Percentiles rank a stretch among this genome's conserved stretches.
phyloP scores from a whole-genome alignment of 2,329 filamentous ascomycete genomes.

The Colletotrichum magnum region DNA sequence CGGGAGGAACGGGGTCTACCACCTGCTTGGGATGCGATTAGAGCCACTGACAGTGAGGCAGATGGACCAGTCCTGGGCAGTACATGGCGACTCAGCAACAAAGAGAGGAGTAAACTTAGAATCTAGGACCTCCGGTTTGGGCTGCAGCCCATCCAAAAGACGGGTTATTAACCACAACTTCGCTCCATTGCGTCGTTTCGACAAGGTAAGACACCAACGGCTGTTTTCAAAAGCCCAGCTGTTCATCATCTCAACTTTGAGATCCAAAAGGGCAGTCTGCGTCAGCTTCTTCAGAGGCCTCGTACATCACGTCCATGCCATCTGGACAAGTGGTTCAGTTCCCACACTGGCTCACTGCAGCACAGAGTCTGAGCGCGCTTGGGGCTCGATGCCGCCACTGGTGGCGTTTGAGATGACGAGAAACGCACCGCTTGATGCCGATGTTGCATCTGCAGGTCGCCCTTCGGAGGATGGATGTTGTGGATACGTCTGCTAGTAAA shows the following conservation, averaged over 20 bases:
- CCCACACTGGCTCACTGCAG: not conserved
- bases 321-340: not conserved
- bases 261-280: too few relatives aligned
- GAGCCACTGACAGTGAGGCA: too few relatives aligned
- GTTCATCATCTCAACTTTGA: too few relatives aligned
- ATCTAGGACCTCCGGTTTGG: not conserved
- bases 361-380: constrained; percentile 14
- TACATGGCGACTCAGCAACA: constrained; percentile 16
- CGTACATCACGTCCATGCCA: constrained; percentile 8
- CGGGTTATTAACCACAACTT: too few relatives aligned
- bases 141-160: not conserved
- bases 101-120: not conserved
- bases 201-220: too few relatives aligned
- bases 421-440: constrained; percentile 8
- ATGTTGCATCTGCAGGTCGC: not conserved
- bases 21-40: too few relatives aligned
- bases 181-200: too few relatives aligned
- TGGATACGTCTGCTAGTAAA: too few relatives aligned
- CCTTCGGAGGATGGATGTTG: not conserved
- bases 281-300: not conserved
- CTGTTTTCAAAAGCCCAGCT: too few relatives aligned
- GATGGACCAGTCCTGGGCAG: not conserved
- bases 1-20: not conserved
- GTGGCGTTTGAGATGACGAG: constrained; percentile 5
- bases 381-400: not conserved